Base-by-base conservation (phyloP, 2,329 filamentous ascomycete species). In the Aureobasidium leucospermi region DNA sequence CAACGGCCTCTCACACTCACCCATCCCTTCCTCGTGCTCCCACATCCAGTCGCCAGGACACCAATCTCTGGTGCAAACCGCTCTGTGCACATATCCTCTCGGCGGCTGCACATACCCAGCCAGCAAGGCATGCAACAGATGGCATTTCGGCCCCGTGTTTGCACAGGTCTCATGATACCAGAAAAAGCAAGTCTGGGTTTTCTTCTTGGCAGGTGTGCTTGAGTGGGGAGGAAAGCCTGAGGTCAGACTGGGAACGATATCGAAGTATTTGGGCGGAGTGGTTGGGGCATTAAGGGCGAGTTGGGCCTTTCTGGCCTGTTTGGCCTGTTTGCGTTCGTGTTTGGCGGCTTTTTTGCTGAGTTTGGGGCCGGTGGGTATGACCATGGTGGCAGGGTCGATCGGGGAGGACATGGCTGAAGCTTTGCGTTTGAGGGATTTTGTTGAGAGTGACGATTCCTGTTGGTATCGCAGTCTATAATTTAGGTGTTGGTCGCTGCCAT, bases 151-250 rank as follows among this genome's bases (percentile, higher is more conserved):
- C 3, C 38, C 42, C 7, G 38, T 58, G 5, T 41, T 52, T 5
- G 51, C 45, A 36, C 63, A 65, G 5, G n/a, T 9, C 16, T 61
- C 63, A 34, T 65, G 65, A 29, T 65, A 64, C 63, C 64, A 66
- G 61, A 62, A 62, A 36, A 66, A 66, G 56, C 63, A 66, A 3
- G 60, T 64, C 5, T 10, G 3, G 4, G 36, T 28, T 49, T 49
- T 7, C 9, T 6, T 5, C 45, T 55, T 15, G 15, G 15, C 34
- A 13, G 9, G 9, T 47, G 19, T 13, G 11, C 9, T 8, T 47
- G 11, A 16, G 43, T 7, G 11, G 19, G 19, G 19, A 19, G 19
- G 19, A 19, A 19, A 19, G 19, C 19, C 19, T 19, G 19, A 19
- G 19, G 19, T 19, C 19, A 2, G 19, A 19, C 19, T 19, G 19